A percentile compares a stretch with the other conserved stretches of the same genome.
These are phyloP conservation scores for Xerocomus potaroensis DNA, from an alignment of 768 basidiomycete genomes.

Conservation along the genomic window DNA sequence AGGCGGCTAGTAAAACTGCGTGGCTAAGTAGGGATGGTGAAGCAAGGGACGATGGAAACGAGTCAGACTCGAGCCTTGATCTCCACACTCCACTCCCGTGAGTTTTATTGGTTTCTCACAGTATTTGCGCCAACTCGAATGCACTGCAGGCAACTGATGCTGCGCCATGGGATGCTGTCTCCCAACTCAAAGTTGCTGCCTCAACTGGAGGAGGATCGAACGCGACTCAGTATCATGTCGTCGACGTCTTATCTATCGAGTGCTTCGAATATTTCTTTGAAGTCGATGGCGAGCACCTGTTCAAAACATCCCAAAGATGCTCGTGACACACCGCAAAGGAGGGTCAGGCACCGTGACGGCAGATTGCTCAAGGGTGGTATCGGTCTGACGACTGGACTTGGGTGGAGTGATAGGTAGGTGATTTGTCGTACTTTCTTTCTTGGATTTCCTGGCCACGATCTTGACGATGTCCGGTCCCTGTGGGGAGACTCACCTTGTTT, in stretches of 20 bases:
- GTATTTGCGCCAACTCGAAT: too few relatives aligned
- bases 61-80: slow-evolving; percentile 64
- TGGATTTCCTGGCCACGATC: neutral
- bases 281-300: slow-evolving; percentile 19
- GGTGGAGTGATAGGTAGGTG: slow-evolving; percentile 69
- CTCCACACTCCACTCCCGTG: slow-evolving; percentile 67
- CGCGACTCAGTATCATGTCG: slow-evolving; percentile 27
- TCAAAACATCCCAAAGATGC: slow-evolving; percentile 44
- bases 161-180: slow-evolving; percentile 62
- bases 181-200: slow-evolving; percentile 61
- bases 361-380: slow-evolving; percentile 54
- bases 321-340: slow-evolving; percentile 52
- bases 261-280: slow-evolving; percentile 21
- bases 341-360: slow-evolving; percentile 62
- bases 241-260: slow-evolving; percentile 26
- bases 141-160: slow-evolving; percentile 58
- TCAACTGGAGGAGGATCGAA: slow-evolving; percentile 4
- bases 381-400: slow-evolving; percentile 66
- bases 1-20: neutral
- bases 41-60: slow-evolving; percentile 30
- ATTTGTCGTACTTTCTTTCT: neutral
- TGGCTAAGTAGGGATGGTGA: slow-evolving; percentile 3
- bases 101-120: slow-evolving; percentile 28
- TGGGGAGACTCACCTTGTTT: neutral
- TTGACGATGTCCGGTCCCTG: too few relatives aligned